phyloP scores from a whole-genome alignment of 805 yeast species.

The Metschnikowia borealis region DNA sequence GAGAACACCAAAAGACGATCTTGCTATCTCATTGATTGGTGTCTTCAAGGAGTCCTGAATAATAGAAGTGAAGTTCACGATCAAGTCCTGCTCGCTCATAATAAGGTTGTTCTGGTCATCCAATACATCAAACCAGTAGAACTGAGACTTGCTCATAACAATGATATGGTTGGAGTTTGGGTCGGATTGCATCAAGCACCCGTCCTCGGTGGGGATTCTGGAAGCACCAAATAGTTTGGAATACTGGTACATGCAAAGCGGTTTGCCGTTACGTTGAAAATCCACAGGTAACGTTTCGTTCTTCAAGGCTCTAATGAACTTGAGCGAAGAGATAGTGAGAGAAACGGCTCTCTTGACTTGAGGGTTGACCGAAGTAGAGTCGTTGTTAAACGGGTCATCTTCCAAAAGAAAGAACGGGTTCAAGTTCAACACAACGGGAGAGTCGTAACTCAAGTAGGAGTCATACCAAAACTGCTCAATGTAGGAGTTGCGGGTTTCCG shows the following conservation, averaged over 20 bases:
- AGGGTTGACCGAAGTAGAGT: conserved; percentile 39
- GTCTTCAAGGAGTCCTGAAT: conserved; percentile 64
- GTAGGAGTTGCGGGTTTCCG: conserved; percentile 65
- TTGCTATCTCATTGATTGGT: conserved; percentile 56
- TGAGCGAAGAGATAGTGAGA: conserved; percentile 68
- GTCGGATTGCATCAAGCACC: conserved; percentile 85
- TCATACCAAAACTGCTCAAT: conserved; percentile 96
- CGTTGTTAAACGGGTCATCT: conserved; percentile 81
- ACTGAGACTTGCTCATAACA: conserved; percentile 79
- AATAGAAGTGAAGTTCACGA: conserved; percentile 69
- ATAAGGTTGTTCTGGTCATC: conserved; percentile 69
- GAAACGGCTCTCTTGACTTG: conserved; percentile 82
- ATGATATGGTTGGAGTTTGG: conserved; percentile 72
- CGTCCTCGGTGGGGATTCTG: conserved; percentile 73
- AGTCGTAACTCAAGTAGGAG: conserved; percentile 80
- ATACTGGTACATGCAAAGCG: conserved; percentile 90
- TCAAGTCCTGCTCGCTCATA: conserved; percentile 70
- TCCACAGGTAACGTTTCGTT: conserved; percentile 73
- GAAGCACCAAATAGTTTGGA: conserved; percentile 82
- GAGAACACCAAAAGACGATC: conserved; percentile 80
- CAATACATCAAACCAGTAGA: conserved; percentile 92
- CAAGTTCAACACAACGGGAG: conserved; percentile 85
- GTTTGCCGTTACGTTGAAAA: conserved; percentile 52
- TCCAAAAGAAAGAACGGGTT: conserved; percentile 88
- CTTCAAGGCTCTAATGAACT: conserved; percentile 76